Conservation (phyloP, 306 rosid genomes). For the Pterocarpus macrocarpus region DNA sequence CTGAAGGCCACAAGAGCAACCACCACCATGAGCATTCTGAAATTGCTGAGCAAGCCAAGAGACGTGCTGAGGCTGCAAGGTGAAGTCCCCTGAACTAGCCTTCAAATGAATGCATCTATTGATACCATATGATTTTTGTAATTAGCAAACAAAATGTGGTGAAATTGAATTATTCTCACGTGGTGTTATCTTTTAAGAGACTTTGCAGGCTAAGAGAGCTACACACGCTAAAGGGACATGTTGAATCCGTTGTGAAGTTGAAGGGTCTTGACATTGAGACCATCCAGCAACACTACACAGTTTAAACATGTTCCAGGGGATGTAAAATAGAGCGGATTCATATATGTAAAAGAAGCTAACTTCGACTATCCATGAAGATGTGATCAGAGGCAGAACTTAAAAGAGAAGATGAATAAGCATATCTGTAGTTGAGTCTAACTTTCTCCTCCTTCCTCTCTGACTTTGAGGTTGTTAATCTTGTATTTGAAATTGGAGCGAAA, state of each 20-base stretch:
- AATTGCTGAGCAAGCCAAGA: constrained; percentile 72
- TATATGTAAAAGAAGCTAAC: constrained; percentile 18
- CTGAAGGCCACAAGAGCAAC: constrained; percentile 32
- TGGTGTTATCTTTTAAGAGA: not conserved
- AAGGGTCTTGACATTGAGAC: constrained; percentile 66
- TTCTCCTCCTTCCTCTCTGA: not conserved
- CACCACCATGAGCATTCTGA: constrained; percentile 56
- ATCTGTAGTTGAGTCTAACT: not conserved
- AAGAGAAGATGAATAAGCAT: constrained; percentile 16
- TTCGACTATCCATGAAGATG: constrained; percentile 32
- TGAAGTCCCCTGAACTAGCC: not conserved
- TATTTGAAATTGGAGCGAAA: constrained; percentile 12
- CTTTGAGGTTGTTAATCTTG: not conserved
- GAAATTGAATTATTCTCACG: constrained; percentile 15
- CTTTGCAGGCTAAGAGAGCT: constrained; percentile 69
- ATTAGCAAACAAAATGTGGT: not conserved
- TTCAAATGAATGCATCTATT: not conserved
- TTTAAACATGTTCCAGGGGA: constrained; percentile 24
- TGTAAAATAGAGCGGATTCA: not conserved
- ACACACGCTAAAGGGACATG: constrained; percentile 71
- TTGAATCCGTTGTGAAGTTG: constrained; percentile 66
- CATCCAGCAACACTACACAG: constrained; percentile 58
- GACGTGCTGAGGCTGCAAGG: constrained; percentile 79
- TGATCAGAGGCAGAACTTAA: constrained; percentile 16
- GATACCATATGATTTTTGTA: not conserved